Evolutionary conservation across 2,329 filamentous ascomycete species (phyloP).

Genomic region (Trichoderma koningiopsis): DNA sequence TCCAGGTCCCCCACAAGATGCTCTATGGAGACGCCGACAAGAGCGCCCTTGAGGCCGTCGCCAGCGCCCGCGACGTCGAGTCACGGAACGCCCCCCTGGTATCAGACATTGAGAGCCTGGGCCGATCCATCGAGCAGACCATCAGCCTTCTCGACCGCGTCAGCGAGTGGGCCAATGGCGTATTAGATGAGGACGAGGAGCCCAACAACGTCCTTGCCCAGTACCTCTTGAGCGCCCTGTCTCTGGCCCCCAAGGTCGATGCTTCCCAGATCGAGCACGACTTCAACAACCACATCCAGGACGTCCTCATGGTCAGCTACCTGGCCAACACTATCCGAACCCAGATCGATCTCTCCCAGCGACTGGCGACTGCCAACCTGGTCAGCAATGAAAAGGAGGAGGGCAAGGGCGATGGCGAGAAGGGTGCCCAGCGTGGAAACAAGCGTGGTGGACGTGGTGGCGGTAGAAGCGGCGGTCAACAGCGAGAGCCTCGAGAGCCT

Average conservation of each 20-base stretch:
- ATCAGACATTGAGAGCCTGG: slow-evolving; percentile 87
- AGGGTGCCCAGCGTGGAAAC: slow-evolving; percentile 51
- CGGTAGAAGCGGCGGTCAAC: slow-evolving; percentile 54
- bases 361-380: slow-evolving; percentile 79
- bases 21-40: slow-evolving; percentile 76
- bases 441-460: slow-evolving; percentile 56
- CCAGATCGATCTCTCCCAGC: slow-evolving; percentile 96
- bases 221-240: slow-evolving; percentile 91
- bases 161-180: slow-evolving; percentile 86
- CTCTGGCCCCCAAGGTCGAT: slow-evolving; percentile 92
- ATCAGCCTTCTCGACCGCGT: slow-evolving; percentile 88
- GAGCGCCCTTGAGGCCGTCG: slow-evolving; percentile 75
- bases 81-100: slow-evolving; percentile 71
- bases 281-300: slow-evolving; percentile 99
- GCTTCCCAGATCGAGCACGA: slow-evolving; percentile 87
- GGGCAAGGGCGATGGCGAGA: slow-evolving; percentile 49
- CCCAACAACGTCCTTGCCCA: slow-evolving; percentile 92
- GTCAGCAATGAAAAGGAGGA: slow-evolving; percentile 54
- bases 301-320: slow-evolving; percentile 97
- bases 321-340: slow-evolving; percentile 98
- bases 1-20: slow-evolving; percentile 94
- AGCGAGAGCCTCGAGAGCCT: slow-evolving; percentile 51
- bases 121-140: slow-evolving; percentile 83
- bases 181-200: slow-evolving; percentile 89
- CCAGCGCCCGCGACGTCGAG: slow-evolving; percentile 78